Conservation (phyloP, 441 rosid species). For the Omphalea diandra region DNA sequence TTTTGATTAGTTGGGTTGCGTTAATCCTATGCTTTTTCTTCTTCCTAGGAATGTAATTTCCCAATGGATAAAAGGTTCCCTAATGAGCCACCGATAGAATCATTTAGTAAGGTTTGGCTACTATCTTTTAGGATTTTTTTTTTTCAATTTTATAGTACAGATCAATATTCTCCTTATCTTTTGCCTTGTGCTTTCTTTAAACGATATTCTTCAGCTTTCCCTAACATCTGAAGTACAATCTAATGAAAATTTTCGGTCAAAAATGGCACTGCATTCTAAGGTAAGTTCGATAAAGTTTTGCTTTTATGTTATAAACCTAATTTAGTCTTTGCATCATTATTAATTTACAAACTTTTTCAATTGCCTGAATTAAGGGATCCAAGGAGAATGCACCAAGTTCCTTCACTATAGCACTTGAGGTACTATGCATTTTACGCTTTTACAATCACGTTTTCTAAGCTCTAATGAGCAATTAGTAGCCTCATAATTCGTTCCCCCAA, state of each 20-base stretch:
- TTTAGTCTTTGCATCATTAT: not conserved
- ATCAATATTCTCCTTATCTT: not conserved
- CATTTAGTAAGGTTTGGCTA: conserved; percentile 49
- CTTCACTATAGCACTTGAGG: conserved; percentile 31
- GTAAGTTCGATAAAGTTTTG: conserved; percentile 31
- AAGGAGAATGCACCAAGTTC: conserved; percentile 40
- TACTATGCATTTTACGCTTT: conserved; percentile 1
- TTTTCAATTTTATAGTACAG: not conserved
- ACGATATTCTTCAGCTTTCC: conserved; percentile 44
- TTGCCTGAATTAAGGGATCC: conserved; percentile 30
- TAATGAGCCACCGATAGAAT: conserved; percentile 40
- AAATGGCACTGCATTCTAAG: conserved; percentile 22
- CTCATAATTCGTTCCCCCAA: too few relatives aligned
- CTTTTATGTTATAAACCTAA: too few relatives aligned
- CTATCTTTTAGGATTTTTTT: not conserved
- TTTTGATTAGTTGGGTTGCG: conserved; percentile 7
- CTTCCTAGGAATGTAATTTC: conserved; percentile 40
- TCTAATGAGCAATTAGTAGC: not conserved
- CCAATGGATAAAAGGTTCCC: conserved; percentile 25
- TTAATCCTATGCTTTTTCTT: conserved; percentile 23
- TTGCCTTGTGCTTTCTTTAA: conserved; percentile 9
- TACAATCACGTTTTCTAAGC: not conserved
- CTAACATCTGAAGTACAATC: conserved; percentile 34
- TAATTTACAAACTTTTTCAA: conserved; percentile 6
- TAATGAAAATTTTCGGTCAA: conserved; percentile 23